A percentile compares a stretch with the other conserved stretches of the same genome.
These are phyloP conservation scores for Protostelium mycophagum DNA, from an alignment of 78 protist species.

Conservation along the genomic window DNA sequence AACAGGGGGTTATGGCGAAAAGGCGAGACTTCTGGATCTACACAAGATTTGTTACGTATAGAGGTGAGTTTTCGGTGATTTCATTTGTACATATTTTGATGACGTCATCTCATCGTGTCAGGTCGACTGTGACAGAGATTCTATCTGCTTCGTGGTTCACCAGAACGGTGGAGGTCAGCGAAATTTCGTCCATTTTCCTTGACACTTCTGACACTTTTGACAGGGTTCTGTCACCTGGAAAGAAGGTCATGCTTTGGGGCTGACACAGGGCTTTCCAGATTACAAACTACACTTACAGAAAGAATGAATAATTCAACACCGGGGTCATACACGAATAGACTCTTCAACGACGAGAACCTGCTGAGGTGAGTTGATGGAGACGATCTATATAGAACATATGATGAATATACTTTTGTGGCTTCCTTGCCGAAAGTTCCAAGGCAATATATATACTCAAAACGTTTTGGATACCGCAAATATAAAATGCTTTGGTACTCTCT, in stretches of 20 bases:
- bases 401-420: no score
- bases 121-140: constrained; percentile 67
- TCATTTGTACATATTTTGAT: not conserved
- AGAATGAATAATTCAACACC: constrained; percentile 19
- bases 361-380: constrained; percentile 8
- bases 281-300: not conserved
- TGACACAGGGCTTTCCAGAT: constrained; percentile 11
- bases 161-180: constrained; percentile 36
- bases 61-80: not conserved
- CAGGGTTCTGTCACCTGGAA: constrained; percentile 55
- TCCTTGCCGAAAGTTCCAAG: no score
- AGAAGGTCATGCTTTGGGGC: constrained; percentile 13
- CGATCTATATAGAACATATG: no score
- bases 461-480: no score
- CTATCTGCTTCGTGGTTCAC: constrained; percentile 34
- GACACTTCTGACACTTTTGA: no score
- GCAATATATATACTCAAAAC: no score
- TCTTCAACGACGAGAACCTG: constrained; percentile 49
- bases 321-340: constrained; percentile 67
- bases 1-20: constrained; percentile 71
- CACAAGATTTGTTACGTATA: constrained; percentile 16
- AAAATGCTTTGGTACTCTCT: no score
- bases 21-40: constrained; percentile 62
- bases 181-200: not conserved
- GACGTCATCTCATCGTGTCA: not conserved